Evolutionary conservation across 169 alveolate genomes (phyloP).

Genomic region (Babesia ovis): DNA sequence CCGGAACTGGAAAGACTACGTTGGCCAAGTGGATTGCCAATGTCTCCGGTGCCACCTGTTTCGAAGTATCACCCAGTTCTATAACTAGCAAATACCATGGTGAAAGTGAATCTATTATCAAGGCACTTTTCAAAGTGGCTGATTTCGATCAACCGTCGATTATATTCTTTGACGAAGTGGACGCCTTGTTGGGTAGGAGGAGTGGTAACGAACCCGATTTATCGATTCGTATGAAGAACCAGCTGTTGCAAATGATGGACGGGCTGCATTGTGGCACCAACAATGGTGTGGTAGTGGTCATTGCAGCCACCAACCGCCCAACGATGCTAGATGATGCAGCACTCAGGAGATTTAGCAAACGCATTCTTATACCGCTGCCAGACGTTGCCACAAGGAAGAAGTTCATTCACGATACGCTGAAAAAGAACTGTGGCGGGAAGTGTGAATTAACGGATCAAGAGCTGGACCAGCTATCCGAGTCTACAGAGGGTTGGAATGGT

Average conservation of each 20-base stretch:
- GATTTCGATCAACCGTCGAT: slow-evolving; percentile 88
- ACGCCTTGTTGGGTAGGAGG: slow-evolving; percentile 88
- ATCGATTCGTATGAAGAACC: slow-evolving; percentile 89
- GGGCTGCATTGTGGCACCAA: slow-evolving; percentile 87
- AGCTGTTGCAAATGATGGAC: slow-evolving; percentile 90
- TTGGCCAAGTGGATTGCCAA: slow-evolving; percentile 92
- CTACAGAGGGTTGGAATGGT: slow-evolving; percentile 86
- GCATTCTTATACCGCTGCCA: slow-evolving; percentile 91
- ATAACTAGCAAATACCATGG: slow-evolving; percentile 92
- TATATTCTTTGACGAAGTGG: slow-evolving; percentile 93
- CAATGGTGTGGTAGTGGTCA: slow-evolving; percentile 80
- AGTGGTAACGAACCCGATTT: slow-evolving; percentile 89
- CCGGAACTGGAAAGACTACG: slow-evolving; percentile 89
- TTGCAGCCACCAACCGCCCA: slow-evolving; percentile 94
- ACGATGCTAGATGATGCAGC: slow-evolving; percentile 95
- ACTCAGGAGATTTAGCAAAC: slow-evolving; percentile 87
- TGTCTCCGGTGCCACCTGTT: slow-evolving; percentile 88
- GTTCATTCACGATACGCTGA: slow-evolving; percentile 80
- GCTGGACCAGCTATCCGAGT: slow-evolving; percentile 66
- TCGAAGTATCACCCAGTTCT: slow-evolving; percentile 90
- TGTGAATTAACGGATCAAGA: slow-evolving; percentile 78
- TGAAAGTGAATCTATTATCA: slow-evolving; percentile 90
- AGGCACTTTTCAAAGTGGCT: slow-evolving; percentile 88
- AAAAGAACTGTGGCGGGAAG: slow-evolving; percentile 75
- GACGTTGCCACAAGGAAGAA: slow-evolving; percentile 84